Conservation (phyloP, 441 rosid genomes). For the Croton laevigatus region DNA sequence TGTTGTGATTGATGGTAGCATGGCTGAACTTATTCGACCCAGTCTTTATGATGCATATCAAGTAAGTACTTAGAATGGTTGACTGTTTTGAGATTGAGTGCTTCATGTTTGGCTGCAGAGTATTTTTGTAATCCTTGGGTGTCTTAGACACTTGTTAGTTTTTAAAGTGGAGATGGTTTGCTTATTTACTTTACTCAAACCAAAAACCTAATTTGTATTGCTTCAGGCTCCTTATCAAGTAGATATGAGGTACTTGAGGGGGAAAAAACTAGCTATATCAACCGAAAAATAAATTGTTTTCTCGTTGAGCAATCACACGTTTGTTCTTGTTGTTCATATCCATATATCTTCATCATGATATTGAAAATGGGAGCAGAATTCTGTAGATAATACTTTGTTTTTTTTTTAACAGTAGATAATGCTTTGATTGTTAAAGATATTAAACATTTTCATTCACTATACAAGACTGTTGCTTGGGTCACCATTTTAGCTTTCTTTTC, state of each 20-base stretch:
- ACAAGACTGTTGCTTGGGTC: neutral
- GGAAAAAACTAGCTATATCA: neutral
- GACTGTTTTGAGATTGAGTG: neutral
- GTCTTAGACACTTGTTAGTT: neutral
- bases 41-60: slow-evolving; percentile 98
- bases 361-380: neutral
- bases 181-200: neutral
- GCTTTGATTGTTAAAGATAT: neutral
- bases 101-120: neutral
- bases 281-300: neutral
- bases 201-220: neutral
- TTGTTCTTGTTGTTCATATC: neutral
- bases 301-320: neutral
- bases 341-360: neutral
- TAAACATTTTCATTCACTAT: neutral
- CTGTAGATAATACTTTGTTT: neutral
- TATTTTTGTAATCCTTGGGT: neutral
- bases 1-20: slow-evolving; percentile 94
- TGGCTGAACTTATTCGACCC: slow-evolving; percentile 98
- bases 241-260: neutral
- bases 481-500: neutral
- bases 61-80: slow-evolving; percentile 39
- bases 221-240: neutral
- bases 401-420: neutral
- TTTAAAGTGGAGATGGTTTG: neutral